A percentile compares a stretch with the other conserved stretches of the same genome.
Evolutionary conservation across 2,329 filamentous ascomycete genomes (phyloP).

Genomic region (Chlorencoelia australis): DNA sequence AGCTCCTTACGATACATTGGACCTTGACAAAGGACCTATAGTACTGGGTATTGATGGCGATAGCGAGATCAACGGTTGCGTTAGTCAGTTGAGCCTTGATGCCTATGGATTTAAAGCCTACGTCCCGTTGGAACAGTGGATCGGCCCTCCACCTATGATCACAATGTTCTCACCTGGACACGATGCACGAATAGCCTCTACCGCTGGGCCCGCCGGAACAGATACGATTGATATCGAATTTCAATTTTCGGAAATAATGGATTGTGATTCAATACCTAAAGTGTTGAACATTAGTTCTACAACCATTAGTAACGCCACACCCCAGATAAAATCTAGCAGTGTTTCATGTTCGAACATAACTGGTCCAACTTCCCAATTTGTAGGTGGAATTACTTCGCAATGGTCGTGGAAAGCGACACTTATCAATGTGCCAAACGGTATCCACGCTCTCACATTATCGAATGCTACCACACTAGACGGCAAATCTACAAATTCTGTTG

Average conservation of each 20-base stretch:
- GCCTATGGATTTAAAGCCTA: constrained; percentile 46
- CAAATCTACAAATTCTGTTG: constrained; percentile 28
- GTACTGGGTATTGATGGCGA: background rate
- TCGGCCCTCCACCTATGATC: constrained; percentile 41
- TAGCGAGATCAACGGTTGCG: constrained; percentile 34
- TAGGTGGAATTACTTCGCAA: background rate
- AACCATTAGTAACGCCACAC: background rate
- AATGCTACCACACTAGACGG: background rate
- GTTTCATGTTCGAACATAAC: background rate
- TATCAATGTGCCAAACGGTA: background rate
- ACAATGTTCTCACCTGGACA: constrained; percentile 30
- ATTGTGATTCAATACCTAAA: background rate
- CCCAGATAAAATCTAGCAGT: background rate
- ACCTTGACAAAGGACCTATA: no score
- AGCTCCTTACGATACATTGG: constrained; percentile 50
- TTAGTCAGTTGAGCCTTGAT: constrained; percentile 40
- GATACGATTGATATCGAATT: background rate
- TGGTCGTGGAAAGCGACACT: background rate
- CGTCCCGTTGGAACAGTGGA: constrained; percentile 41
- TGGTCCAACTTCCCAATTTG: background rate
- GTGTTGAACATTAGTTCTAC: background rate
- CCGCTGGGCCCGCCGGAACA: background rate
- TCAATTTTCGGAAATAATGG: background rate
- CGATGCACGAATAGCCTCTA: background rate
- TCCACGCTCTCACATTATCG: background rate